These are phyloP conservation scores for Garcia nutans DNA, from an alignment of 345 rosid genomes.

Conservation along the genomic window DNA sequence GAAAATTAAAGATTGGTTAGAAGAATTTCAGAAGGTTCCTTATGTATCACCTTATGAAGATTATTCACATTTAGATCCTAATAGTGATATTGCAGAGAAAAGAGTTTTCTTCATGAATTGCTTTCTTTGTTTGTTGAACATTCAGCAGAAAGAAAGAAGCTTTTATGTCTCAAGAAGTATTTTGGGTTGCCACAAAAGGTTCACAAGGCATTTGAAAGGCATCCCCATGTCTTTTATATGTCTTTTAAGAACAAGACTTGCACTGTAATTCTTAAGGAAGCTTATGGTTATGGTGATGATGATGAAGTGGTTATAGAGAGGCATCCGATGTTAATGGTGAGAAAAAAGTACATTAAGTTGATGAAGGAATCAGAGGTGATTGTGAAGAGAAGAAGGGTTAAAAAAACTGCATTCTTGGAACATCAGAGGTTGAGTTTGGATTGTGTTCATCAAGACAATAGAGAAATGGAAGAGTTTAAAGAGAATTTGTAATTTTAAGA, in stretches of 20 bases:
- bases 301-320: constrained; percentile 44
- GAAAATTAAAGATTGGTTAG: constrained; percentile 67
- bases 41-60: constrained; percentile 82
- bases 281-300: constrained; percentile 34
- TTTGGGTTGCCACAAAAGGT: constrained; percentile 58
- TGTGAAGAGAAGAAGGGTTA: constrained; percentile 46
- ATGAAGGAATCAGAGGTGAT: constrained; percentile 52
- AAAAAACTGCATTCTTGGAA: constrained; percentile 16
- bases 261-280: constrained; percentile 77
- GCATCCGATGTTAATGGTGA: constrained; percentile 60
- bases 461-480: neutral
- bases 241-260: constrained; percentile 70
- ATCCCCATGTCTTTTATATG: constrained; percentile 75
- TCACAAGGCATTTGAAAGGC: constrained; percentile 91
- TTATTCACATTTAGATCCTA: constrained; percentile 57
- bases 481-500: no score
- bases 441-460: constrained; percentile 30
- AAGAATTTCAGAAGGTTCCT: constrained; percentile 68
- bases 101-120: constrained; percentile 78
- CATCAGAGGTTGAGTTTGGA: constrained; percentile 41
- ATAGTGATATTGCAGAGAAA: constrained; percentile 76
- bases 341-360: constrained; percentile 64
- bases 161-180: constrained; percentile 66
- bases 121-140: constrained; percentile 81
- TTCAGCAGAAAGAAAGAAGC: constrained; percentile 72